These are phyloP conservation scores for Ascochyta fabae DNA, from an alignment of 2,329 filamentous ascomycete species.

Conservation along the genomic window DNA sequence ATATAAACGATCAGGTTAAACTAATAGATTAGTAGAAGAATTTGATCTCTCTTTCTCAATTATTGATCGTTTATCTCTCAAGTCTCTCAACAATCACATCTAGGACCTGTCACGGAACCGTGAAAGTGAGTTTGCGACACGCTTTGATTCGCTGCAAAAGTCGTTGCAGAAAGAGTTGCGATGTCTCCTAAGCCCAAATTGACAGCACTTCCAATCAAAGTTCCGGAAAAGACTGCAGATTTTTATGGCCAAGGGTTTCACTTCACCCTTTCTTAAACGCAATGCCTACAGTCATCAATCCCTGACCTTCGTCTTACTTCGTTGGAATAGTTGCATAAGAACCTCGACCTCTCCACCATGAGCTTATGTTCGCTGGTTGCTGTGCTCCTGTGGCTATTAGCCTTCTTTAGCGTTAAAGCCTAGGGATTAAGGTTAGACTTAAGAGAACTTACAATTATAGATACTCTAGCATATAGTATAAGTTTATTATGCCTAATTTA, in stretches of 20 bases:
- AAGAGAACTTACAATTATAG: constrained; percentile 14
- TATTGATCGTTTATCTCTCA: no score
- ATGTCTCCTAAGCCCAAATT: not conserved
- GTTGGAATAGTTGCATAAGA: not conserved
- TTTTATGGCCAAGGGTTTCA: not conserved
- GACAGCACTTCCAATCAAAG: not conserved
- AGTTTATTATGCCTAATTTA: not conserved
- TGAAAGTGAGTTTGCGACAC: not conserved
- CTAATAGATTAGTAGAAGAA: no score
- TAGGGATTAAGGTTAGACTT: not conserved
- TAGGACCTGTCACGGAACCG: not conserved
- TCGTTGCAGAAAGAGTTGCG: not conserved
- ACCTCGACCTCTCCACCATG: constrained; percentile 1
- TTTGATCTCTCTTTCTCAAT: no score
- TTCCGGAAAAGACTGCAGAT: not conserved
- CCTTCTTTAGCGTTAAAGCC: not conserved
- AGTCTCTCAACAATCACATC: no score
- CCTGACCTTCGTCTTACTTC: not conserved
- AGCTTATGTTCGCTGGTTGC: constrained; percentile 8
- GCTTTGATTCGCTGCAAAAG: not conserved
- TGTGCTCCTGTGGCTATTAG: constrained; percentile 8
- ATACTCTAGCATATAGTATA: constrained; percentile 24
- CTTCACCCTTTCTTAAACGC: not conserved
- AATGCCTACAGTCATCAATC: not conserved
- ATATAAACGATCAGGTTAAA: no score